A percentile compares a stretch with the other conserved stretches of the same genome.
Evolutionary conservation across 192 early-diverging fungal genomes (phyloP).

Genomic region (Entomortierella parvispora): DNA sequence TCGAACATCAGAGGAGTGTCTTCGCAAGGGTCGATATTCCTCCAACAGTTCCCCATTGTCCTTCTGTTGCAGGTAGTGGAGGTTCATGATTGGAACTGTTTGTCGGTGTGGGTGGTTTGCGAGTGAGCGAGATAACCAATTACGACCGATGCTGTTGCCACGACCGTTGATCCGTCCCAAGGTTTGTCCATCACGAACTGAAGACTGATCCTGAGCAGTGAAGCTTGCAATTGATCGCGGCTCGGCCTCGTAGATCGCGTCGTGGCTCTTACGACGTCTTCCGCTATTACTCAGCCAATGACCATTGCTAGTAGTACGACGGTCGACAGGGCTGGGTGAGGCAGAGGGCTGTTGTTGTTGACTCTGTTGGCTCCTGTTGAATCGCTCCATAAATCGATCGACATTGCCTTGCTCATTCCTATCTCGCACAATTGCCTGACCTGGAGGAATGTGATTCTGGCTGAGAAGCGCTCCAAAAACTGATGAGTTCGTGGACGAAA

Average conservation of each 20-base stretch:
- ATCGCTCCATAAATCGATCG: constrained; percentile 30
- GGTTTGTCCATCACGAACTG: too few relatives aligned
- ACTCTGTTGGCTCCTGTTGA: constrained; percentile 4
- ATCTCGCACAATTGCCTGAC: constrained; percentile 16
- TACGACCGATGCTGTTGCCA: too few relatives aligned
- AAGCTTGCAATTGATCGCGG: too few relatives aligned
- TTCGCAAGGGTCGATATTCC: constrained; percentile 9
- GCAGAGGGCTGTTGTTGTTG: not conserved
- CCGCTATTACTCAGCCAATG: not conserved
- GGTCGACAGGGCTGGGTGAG: not conserved
- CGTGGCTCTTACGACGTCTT: constrained; percentile 15
- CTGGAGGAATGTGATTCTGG: constrained; percentile 32
- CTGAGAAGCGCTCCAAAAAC: constrained; percentile 33
- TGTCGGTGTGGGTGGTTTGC: constrained; percentile 36
- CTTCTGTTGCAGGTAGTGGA: constrained; percentile 18
- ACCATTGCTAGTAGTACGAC: not conserved
- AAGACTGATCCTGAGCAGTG: too few relatives aligned
- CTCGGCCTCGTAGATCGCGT: not conserved
- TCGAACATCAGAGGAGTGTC: constrained; percentile 30
- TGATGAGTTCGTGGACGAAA: constrained; percentile 27
- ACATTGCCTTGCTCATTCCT: constrained; percentile 15
- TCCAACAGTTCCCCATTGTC: constrained; percentile 11
- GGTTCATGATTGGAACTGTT: constrained; percentile 31
- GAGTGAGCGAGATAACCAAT: not conserved
- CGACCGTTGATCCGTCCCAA: too few relatives aligned